Conservation (phyloP, 345 rosid genomes). For the Moricandia moricandioides region DNA sequence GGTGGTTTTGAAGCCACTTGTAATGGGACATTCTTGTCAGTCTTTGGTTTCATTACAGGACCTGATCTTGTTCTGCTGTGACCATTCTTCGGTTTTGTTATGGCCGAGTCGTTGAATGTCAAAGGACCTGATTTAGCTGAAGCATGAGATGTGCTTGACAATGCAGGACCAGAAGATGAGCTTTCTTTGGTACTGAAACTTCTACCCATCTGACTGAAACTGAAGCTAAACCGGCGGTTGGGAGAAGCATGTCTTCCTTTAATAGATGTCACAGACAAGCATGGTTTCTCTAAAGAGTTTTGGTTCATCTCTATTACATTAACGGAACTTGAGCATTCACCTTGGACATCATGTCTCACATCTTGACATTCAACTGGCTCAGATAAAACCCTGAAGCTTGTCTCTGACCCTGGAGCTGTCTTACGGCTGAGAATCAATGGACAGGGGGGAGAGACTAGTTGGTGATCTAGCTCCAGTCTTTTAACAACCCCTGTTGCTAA, state of each 20-base stretch:
- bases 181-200: constrained; percentile 85
- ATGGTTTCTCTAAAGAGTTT: constrained; percentile 34
- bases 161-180: constrained; percentile 44
- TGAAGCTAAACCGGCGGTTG: constrained; percentile 73
- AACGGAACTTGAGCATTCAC: constrained; percentile 28
- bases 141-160: constrained; percentile 41
- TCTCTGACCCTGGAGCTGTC: no score
- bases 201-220: constrained; percentile 66
- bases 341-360: constrained; percentile 18
- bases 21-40: constrained; percentile 35
- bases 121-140: constrained; percentile 71
- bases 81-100: constrained; percentile 39
- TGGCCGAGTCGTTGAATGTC: constrained; percentile 39
- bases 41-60: constrained; percentile 53
- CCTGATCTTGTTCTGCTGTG: constrained; percentile 62
- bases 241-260: constrained; percentile 61
- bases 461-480: constrained; percentile 22
- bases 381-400: no score
- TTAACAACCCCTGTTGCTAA: constrained; percentile 20
- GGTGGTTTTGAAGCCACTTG: constrained; percentile 40
- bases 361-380: neutral
- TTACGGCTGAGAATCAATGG: no score
- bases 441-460: no score
- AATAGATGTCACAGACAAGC: constrained; percentile 39
- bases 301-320: constrained; percentile 22